Conservation (phyloP, 495 filamentous ascomycete genomes). For the Evernia prunastri region DNA sequence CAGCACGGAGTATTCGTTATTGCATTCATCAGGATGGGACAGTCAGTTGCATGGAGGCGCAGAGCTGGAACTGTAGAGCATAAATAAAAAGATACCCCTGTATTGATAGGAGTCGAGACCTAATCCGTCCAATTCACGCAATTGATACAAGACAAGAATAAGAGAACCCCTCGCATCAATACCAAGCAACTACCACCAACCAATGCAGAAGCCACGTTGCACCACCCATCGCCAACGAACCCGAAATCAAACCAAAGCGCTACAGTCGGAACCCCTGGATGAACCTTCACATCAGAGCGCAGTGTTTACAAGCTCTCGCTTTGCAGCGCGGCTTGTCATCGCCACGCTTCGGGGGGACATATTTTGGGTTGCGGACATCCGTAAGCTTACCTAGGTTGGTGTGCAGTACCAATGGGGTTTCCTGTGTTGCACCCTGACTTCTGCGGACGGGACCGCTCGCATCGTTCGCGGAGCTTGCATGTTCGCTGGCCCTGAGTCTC, state of each 20-base stretch:
- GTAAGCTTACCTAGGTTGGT: too few relatives aligned
- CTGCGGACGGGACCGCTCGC: neutral
- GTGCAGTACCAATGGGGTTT: neutral
- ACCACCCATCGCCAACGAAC: neutral
- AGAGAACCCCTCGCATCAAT: neutral
- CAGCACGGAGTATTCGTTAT: neutral
- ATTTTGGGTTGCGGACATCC: too few relatives aligned
- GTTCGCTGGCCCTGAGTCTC: neutral
- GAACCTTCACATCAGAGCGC: neutral
- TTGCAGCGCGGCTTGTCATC: neutral
- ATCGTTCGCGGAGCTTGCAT: neutral
- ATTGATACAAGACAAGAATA: neutral
- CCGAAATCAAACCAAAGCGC: neutral
- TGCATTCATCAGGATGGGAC: neutral
- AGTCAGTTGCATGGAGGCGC: neutral
- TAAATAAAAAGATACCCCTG: neutral
- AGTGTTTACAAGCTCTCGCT: neutral
- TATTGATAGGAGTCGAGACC: neutral
- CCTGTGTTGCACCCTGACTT: neutral
- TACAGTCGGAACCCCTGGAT: neutral
- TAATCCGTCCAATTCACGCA: neutral
- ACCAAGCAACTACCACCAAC: neutral
- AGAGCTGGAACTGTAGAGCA: neutral
- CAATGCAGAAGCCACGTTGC: neutral
- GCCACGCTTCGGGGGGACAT: neutral